phyloP scores from a whole-genome alignment of 495 filamentous ascomycete genomes.

The Cenococcum geophilum region DNA sequence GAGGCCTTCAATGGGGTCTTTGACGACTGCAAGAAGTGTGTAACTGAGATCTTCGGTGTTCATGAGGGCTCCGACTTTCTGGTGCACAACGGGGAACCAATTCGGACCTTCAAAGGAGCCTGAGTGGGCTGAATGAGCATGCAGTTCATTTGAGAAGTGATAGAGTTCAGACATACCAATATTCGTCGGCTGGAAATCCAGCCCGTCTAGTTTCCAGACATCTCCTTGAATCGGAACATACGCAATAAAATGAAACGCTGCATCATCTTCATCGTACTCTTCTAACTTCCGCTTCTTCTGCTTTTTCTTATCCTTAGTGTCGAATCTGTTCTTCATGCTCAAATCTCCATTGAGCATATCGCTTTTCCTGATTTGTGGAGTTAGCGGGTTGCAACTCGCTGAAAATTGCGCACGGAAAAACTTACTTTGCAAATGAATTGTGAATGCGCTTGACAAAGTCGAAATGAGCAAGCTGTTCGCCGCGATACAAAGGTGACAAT shows the following conservation, averaged over 20 bases:
- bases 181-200: slow-evolving; percentile 64
- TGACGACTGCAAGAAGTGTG: slow-evolving; percentile 49
- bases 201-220: slow-evolving; percentile 87
- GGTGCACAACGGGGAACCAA: slow-evolving; percentile 50
- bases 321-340: slow-evolving; percentile 43
- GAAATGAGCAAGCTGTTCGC: slow-evolving; percentile 66
- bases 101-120: slow-evolving; percentile 25
- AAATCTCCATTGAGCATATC: slow-evolving; percentile 76
- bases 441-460: slow-evolving; percentile 73
- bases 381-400: no score
- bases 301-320: slow-evolving; percentile 44
- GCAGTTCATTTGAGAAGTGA: slow-evolving; percentile 16
- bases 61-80: slow-evolving; percentile 25
- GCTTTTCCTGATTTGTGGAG: slow-evolving; percentile 41
- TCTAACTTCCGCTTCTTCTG: slow-evolving; percentile 36
- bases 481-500: slow-evolving; percentile 66
- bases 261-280: slow-evolving; percentile 38
- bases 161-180: slow-evolving; percentile 54
- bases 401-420: no score
- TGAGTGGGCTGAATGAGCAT: neutral
- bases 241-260: slow-evolving; percentile 79
- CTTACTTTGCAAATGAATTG: slow-evolving; percentile 68
- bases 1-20: slow-evolving; percentile 46
- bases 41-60: slow-evolving; percentile 48
- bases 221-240: slow-evolving; percentile 70